A percentile compares a stretch with the other conserved stretches of the same genome.
Conservation (phyloP, 768 basidiomycete genomes). For the Tulasnella calospora region DNA sequence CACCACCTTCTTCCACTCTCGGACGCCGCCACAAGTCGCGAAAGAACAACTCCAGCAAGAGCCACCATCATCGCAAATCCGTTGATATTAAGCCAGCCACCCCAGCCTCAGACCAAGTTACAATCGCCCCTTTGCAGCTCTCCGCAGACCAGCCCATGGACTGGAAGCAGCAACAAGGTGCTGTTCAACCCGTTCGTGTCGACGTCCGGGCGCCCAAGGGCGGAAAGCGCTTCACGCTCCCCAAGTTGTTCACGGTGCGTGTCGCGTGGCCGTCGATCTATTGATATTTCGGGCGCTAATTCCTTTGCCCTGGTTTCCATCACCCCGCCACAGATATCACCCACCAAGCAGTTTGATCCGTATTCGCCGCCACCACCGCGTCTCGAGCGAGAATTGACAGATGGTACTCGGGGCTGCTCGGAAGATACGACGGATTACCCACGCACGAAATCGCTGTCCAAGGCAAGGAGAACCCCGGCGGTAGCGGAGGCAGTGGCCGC, state of each 20-base stretch:
- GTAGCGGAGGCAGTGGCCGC: not conserved
- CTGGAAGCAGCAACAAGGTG: not conserved
- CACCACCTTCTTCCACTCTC: not conserved
- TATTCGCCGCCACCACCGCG: not conserved
- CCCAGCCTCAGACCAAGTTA: constrained; percentile 1
- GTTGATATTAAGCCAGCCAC: constrained; percentile 3
- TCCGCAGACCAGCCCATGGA: not conserved
- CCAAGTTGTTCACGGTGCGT: not conserved
- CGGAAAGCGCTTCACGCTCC: not conserved
- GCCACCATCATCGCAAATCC: not conserved
- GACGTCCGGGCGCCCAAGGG: not conserved
- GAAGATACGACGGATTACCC: not conserved
- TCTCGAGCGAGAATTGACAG: not conserved
- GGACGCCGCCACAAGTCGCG: not conserved
- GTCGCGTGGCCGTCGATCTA: not conserved
- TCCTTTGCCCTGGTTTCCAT: too few relatives aligned
- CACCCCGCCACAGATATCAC: not conserved
- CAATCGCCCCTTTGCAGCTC: not conserved
- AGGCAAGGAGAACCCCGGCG: not conserved
- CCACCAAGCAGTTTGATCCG: not conserved
- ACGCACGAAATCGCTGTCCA: not conserved
- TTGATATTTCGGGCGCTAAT: not conserved
- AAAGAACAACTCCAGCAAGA: not conserved
- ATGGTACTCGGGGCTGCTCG: not conserved
- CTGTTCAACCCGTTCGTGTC: not conserved